Evolutionary conservation across 495 filamentous ascomycete genomes (phyloP), one percentile per base, ranked within the genome.

Genomic region (Sphaerosporella brunnea): DNA sequence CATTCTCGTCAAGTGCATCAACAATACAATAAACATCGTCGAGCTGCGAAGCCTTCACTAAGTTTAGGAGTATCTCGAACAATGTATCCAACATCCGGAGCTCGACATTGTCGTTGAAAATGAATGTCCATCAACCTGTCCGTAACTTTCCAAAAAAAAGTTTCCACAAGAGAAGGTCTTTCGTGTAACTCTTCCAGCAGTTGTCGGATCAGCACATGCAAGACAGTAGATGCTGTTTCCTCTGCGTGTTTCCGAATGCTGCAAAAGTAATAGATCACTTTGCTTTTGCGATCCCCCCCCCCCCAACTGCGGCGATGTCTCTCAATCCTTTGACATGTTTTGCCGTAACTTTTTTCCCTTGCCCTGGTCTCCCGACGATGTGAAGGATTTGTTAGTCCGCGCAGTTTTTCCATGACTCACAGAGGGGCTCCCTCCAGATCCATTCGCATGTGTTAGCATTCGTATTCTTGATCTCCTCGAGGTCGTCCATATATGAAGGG

Each of bases 1-100:
- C 40, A 11, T 23, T 44, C 26, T 44, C 40, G 19, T 44, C 40
- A 18, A 44, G 40, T 4, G 21, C 40, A 16, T 44, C 40, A 23
- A 44, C 26, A n/a, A 44, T 26, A 9, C 23, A 44, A 44, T 44
- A 44, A n/a, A 23, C 23, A 1, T 24, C 40, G 15, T 44, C 11
- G 15, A 25, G n/a, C 5, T 11, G 9, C 7, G 40, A 44, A 23
- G 8, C 16, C 9, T 21, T n/a, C 4, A 44, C 21, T 1, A 44
- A 4, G 2, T 24, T 4, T 44, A 26, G 23, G 16, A 44, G 16
- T 15, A 26, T 26, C 23, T 44, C 26, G 20, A 21, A 44, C 15
- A 44, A 15, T 8, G 23, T 2, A 21, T 44, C 40, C 21, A 44
- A 44, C 40, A 44, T 44, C 28, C 28, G 28, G 28, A 5, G 5